Percentiles rank a stretch among this genome's conserved stretches.
These are phyloP conservation scores for Ceratobasidium sp. DNA, from an alignment of 1,284 basidiomycete species.

Conservation along the genomic window DNA sequence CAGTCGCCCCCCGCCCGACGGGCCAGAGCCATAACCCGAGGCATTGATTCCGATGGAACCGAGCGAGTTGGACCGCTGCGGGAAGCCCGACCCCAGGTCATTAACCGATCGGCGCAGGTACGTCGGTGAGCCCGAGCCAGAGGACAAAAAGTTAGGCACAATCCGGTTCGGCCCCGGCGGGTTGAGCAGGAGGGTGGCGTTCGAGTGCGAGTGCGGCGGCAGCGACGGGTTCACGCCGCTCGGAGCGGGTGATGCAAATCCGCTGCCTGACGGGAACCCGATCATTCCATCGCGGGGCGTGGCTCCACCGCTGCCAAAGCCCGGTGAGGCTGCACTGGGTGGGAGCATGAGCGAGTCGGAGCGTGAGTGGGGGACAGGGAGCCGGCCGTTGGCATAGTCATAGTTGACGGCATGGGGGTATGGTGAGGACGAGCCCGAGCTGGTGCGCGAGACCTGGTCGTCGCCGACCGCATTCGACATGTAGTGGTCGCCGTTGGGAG, in stretches of 20 bases:
- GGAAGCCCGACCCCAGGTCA: constrained; percentile 29
- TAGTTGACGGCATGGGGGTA: constrained; percentile 39
- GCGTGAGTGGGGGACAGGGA: constrained; percentile 26
- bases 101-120: constrained; percentile 38
- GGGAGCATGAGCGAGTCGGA: constrained; percentile 34
- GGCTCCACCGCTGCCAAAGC: constrained; percentile 5
- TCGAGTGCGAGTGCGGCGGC: constrained; percentile 38
- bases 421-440: constrained; percentile 25
- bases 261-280: constrained; percentile 7
- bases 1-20: constrained; percentile 17
- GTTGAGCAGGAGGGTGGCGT: constrained; percentile 33
- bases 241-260: constrained; percentile 12
- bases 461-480: constrained; percentile 5
- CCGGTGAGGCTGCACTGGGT: neutral
- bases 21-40: neutral
- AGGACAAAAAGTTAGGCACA: constrained; percentile 29
- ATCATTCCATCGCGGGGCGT: constrained; percentile 37
- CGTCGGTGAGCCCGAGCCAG: neutral
- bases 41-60: constrained; percentile 1
- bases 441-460: constrained; percentile 35
- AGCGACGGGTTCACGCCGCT: constrained; percentile 26
- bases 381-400: constrained; percentile 30
- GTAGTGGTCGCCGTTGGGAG: constrained; percentile 8
- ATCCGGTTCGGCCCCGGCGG: constrained; percentile 26
- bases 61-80: constrained; percentile 29